Evolutionary conservation across 1,139 yeast species (phyloP), one percentile per base, ranked within the genome.

Genomic region (Candida neerlandica): DNA sequence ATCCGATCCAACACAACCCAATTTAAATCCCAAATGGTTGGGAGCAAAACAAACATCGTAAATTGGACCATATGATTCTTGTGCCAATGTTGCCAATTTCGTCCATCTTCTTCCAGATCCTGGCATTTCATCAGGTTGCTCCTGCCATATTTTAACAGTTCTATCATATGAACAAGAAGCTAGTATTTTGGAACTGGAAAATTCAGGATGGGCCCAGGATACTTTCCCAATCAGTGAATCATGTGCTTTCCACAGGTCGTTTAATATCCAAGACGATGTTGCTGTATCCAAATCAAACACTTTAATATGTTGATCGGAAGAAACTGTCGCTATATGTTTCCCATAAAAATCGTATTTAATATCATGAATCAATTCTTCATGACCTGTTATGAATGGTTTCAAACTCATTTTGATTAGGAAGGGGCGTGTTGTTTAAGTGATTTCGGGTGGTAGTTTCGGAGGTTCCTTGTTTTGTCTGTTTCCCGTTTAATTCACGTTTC

Each of bases 121-220:
- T 50, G 78, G 82, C 30, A 84, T 76, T 63, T 89, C 96, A 55
- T 87, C 91, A 3, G 86, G 82, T 59, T 85, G 87, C 60, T 94
- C 98, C 64, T 90, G 96, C 94, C 96, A 94, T 38, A 94, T 75
- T 60, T 88, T 86, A 18, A 92, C 85, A 0, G 96, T 88, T 50
- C 96, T 80, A 63, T 94, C 99, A 63, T 87, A 89, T 1, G 97
- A 89, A 44, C 94, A 91, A 23, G 95, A 84, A 0, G 97, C 96
- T 29, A 94, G 69, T 5, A 94, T 75, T 56, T 73, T 75, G 45
- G 74, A 67, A 60, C 89, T 89, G 4, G 96, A 95, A 65, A 84
- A 91, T 65, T 91, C 96, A 1, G 99, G 99, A 49, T 89, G 87
- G 0, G 98, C 97, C 96, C 97, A 94, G 47, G 85, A 83, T 5